Evolutionary conservation across 2,329 filamentous ascomycete genomes (phyloP), one percentile per base, ranked within the genome.

Genomic region (Trichoderma sp.): DNA sequence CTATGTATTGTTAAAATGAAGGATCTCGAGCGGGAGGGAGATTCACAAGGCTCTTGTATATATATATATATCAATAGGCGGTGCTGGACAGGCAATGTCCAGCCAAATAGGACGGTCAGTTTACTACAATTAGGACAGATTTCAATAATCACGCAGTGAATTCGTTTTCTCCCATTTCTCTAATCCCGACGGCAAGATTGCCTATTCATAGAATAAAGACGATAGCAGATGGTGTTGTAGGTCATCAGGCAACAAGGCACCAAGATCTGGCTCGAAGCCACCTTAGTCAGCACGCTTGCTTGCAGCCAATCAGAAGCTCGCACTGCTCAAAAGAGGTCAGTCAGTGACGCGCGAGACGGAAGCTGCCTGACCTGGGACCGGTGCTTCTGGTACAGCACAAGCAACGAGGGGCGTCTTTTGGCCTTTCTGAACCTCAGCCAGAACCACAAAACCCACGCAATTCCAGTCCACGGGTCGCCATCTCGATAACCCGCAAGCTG

Each of bases 261-360:
- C 54, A 28, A 64, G 4, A 59, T 28, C 10, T 26, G 14, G 39
- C 14, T 49, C 4, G 14, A 0, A 18, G 14, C 14, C 0, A 13
- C 8, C 63, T 66, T 66, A 66, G 63, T 66, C 63, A 66, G 14
- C 39, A n/a, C 6, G 3, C 8, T 18, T n/a, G 14, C 26, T 1
- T n/a, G 4, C n/a, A 21, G 16, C 63, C 54, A 66, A 66, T 66
- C 63, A 66, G 63, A 51, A 66, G 63, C 54, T 66, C 54, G 2
- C 11, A 28, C 5, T 51, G 30, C 39, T 26, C 16, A 10, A 52
- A 24, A 64, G 37, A 59, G 39, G 26, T 8, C 34, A 34, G 26
- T 54, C 74, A 75, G 78, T 81, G 79, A 81, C 80, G 79, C 80
- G 79, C 80, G 80, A 79, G 76, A 76, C 74, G 72, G 75, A 76